Evolutionary conservation across 2,329 filamentous ascomycete species (phyloP).

Genomic region (Hypoxylon sp.): DNA sequence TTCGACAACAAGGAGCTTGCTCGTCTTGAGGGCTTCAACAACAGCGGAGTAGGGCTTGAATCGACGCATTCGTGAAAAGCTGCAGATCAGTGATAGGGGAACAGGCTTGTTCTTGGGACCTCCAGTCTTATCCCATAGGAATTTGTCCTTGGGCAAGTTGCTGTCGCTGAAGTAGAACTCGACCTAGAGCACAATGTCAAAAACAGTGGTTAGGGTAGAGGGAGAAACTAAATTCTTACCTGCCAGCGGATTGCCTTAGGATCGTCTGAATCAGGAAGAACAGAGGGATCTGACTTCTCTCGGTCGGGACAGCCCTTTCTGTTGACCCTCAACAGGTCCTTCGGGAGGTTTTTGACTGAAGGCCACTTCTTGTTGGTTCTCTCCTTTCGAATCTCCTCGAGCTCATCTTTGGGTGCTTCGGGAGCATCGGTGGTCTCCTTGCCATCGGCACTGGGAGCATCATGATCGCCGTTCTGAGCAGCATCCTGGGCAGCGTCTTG

Average conservation of each 20-base stretch:
- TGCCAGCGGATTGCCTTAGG: slow-evolving; percentile 86
- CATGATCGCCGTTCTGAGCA: neutral
- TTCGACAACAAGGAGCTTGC: slow-evolving; percentile 78
- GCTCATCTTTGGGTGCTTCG: slow-evolving; percentile 47
- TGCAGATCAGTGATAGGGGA: slow-evolving; percentile 81
- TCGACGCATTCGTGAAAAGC: slow-evolving; percentile 95
- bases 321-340: slow-evolving; percentile 63
- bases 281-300: slow-evolving; percentile 77
- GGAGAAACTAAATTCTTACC: slow-evolving; percentile 62
- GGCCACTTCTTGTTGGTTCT: slow-evolving; percentile 44
- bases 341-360: slow-evolving; percentile 44
- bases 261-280: slow-evolving; percentile 80
- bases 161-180: slow-evolving; percentile 68
- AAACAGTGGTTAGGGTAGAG: slow-evolving; percentile 7
- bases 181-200: slow-evolving; percentile 56
- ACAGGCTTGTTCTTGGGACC: slow-evolving; percentile 88
- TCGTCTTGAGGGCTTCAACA: slow-evolving; percentile 85
- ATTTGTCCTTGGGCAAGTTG: slow-evolving; percentile 84
- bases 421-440: slow-evolving; percentile 28
- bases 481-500: slow-evolving; percentile 12
- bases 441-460: slow-evolving; percentile 9
- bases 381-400: slow-evolving; percentile 48
- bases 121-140: slow-evolving; percentile 83
- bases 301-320: slow-evolving; percentile 68
- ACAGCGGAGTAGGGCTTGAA: slow-evolving; percentile 92